These are phyloP conservation scores for Aspergillus affinis DNA, from an alignment of 495 filamentous ascomycete genomes.

Conservation along the genomic window DNA sequence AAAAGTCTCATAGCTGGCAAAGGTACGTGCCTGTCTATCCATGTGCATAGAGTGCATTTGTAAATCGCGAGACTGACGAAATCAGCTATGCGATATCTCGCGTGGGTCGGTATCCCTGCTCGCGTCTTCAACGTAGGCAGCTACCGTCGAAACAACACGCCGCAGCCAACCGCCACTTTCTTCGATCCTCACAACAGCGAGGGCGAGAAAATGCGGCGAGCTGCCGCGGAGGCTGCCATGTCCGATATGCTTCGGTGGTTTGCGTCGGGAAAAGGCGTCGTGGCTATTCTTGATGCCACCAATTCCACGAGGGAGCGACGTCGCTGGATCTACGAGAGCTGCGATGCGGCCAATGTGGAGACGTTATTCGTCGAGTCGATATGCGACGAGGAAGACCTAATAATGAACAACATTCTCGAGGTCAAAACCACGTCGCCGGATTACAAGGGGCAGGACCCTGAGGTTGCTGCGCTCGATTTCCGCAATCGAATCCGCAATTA, in stretches of 20 bases:
- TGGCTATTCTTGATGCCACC: conserved; percentile 92
- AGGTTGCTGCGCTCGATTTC: conserved; percentile 85
- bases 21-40: conserved; percentile 54
- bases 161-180: conserved; percentile 85
- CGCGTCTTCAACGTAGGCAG: conserved; percentile 95
- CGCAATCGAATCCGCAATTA: conserved; percentile 93
- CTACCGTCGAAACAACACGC: conserved; percentile 84
- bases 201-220: conserved; percentile 83
- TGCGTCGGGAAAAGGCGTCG: conserved; percentile 63
- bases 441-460: conserved; percentile 91
- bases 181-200: conserved; percentile 86
- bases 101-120: conserved; percentile 91
- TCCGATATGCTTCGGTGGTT: conserved; percentile 94
- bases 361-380: conserved; percentile 94
- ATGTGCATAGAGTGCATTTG: neutral
- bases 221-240: conserved; percentile 86
- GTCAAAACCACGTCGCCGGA: conserved; percentile 97
- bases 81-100: conserved; percentile 88
- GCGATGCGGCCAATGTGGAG: conserved; percentile 71
- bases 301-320: conserved; percentile 90
- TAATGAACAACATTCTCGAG: conserved; percentile 96
- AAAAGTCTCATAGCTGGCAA: conserved; percentile 98
- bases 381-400: conserved; percentile 90
- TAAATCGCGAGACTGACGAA: neutral
- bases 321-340: conserved; percentile 83